Evolutionary conservation across 257 asterid species (phyloP).

Genomic region (Eucommia ulmoides): DNA sequence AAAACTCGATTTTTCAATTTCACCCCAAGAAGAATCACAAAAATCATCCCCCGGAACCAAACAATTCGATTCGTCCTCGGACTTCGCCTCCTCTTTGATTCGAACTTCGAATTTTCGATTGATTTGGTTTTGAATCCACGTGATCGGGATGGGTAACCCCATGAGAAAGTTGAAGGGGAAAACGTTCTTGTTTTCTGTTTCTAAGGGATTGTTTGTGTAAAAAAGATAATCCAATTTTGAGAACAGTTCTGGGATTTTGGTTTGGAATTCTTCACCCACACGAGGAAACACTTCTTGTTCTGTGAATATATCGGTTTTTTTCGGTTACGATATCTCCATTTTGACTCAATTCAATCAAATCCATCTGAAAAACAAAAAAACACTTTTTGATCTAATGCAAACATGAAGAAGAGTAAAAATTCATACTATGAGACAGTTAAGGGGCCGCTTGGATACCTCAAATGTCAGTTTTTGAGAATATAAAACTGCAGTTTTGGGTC

Average conservation of each 20-base stretch:
- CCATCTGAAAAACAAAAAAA: conserved; percentile 27
- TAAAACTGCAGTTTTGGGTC: too few species aligned
- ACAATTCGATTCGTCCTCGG: conserved; percentile 2
- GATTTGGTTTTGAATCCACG: too few species aligned
- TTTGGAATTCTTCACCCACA: conserved; percentile 54
- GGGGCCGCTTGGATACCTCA: too few species aligned
- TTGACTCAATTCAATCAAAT: conserved; percentile 8
- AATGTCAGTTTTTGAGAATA: too few species aligned
- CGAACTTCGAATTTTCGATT: conserved; percentile 7
- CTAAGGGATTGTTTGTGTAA: conserved; percentile 5
- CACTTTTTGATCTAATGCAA: too few species aligned
- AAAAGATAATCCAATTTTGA: conserved; percentile 6
- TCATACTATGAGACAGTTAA: too few species aligned
- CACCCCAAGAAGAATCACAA: conserved; percentile 36
- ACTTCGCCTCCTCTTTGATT: conserved; percentile 7
- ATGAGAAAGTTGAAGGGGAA: conserved; percentile 8
- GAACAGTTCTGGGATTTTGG: conserved; percentile 30
- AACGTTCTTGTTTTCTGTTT: conserved; percentile 7
- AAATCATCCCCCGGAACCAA: conserved; percentile 40
- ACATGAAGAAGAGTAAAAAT: too few species aligned
- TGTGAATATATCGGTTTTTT: conserved; percentile 17
- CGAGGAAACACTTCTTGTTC: conserved; percentile 43
- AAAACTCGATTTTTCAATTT: conserved; percentile 37
- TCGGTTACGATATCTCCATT: conserved; percentile 16
- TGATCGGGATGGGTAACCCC: conserved; percentile 33